A percentile compares a stretch with the other conserved stretches of the same genome.
phyloP scores from a whole-genome alignment of 495 filamentous ascomycete genomes.

The Aspergillus sclerotioniger region DNA sequence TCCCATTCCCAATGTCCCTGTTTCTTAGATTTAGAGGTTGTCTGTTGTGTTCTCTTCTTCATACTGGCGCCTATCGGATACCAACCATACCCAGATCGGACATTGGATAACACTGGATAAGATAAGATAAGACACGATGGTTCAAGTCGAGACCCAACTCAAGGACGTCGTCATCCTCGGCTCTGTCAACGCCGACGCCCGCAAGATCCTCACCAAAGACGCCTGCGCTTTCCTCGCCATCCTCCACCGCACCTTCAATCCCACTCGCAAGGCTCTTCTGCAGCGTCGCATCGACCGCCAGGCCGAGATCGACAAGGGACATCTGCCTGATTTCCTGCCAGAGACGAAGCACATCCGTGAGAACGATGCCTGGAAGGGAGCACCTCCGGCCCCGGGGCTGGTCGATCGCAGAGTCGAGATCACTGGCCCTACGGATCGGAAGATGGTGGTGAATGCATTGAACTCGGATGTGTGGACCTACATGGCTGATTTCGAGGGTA shows the following conservation, averaged over 20 bases:
- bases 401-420: conserved; percentile 98
- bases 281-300: conserved; percentile 85
- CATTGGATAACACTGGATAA: too few relatives aligned
- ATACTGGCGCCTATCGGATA: too few relatives aligned
- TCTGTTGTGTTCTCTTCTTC: too few relatives aligned
- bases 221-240: conserved; percentile 91
- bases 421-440: conserved; percentile 94
- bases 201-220: conserved; percentile 88
- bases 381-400: conserved; percentile 87
- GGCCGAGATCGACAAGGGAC: conserved; percentile 89
- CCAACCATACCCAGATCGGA: too few relatives aligned
- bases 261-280: conserved; percentile 82
- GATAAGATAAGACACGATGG: conserved; percentile 51
- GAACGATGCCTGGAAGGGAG: conserved; percentile 90
- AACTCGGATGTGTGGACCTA: conserved; percentile 99
- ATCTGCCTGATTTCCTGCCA: conserved; percentile 91
- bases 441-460: conserved; percentile 99
- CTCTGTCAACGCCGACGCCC: conserved; percentile 68
- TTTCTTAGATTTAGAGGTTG: not conserved
- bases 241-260: conserved; percentile 92
- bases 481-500: conserved; percentile 99
- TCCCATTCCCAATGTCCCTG: conserved; percentile 3
- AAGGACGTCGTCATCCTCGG: conserved; percentile 87
- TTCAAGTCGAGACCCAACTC: conserved; percentile 69
- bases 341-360: conserved; percentile 97